Percentiles rank a stretch among this genome's conserved stretches.
Conservation (phyloP, 2,329 filamentous ascomycete species). For the Aspergillaceae sp. region DNA sequence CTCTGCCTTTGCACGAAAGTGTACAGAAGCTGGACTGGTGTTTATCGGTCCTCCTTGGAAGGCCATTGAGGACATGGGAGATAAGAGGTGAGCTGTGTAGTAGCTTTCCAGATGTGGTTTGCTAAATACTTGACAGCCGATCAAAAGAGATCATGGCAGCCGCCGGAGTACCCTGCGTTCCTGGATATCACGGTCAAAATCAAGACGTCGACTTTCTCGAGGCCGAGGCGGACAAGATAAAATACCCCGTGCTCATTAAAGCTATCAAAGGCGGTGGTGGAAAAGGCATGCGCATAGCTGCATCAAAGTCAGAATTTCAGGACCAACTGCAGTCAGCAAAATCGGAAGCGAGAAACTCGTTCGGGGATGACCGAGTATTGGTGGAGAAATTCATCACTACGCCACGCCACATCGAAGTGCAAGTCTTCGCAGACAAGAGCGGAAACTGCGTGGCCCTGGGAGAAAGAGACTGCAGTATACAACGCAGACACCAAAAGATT, state of each 20-base stretch:
- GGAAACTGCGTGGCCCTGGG: constrained; percentile 57
- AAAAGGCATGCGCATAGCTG: constrained; percentile 62
- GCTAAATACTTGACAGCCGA: constrained; percentile 37
- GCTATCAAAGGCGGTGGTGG: constrained; percentile 58
- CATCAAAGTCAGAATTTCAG: constrained; percentile 49
- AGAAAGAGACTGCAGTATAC: constrained; percentile 59
- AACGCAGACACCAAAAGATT: constrained; percentile 58
- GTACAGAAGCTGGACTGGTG: constrained; percentile 78
- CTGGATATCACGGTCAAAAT: constrained; percentile 83
- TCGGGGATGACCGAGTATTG: constrained; percentile 58
- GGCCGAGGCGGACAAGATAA: constrained; percentile 63
- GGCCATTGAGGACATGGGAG: constrained; percentile 75
- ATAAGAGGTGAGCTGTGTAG: constrained; percentile 59
- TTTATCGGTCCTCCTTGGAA: constrained; percentile 85
- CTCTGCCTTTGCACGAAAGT: constrained; percentile 77
- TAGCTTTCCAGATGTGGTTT: background rate
- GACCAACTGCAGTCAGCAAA: constrained; percentile 56
- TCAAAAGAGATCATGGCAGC: constrained; percentile 95
- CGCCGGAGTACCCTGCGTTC: constrained; percentile 92
- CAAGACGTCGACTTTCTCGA: constrained; percentile 60
- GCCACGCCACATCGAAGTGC: constrained; percentile 58
- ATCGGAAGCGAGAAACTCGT: constrained; percentile 55
- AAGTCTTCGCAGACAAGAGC: constrained; percentile 58
- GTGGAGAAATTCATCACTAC: constrained; percentile 62
- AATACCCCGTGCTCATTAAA: constrained; percentile 57